Evolutionary conservation across 257 asterid genomes (phyloP), one percentile per base, ranked within the genome.

Genomic region (Gentiana dahurica): DNA sequence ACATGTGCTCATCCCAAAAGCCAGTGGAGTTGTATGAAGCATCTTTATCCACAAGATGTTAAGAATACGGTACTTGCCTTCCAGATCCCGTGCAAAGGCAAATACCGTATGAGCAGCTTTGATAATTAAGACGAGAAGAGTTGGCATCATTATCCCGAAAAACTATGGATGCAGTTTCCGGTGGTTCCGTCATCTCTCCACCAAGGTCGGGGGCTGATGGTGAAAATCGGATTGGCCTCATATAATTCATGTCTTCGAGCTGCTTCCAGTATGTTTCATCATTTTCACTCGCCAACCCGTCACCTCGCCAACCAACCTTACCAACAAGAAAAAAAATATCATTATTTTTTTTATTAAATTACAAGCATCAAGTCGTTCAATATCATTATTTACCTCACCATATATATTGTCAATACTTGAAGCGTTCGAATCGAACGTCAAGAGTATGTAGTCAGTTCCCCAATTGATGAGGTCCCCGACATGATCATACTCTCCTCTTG

Each of bases 401-500:
- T 80, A 82, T 38, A 90, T 62, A 58, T 79, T 80, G 75, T 87
- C 75, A 52, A 90, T 79, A 53, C 3, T 67, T 2, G 89, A 68
- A 6, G 98, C 84, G 5, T 94, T 59, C 0, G 87, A 78, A 70
- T 90, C 84, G 85, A 87, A 90, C 34, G 96, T 87, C 0, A 60
- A 80, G 60, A 90, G 95, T 44, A 84, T 57, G 61, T 90, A 90
- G 71, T 90, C 96, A 13, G 76, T 86, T 34, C 97, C 97, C 98
- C 98, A 86, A 68, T 81, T 81, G 77, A 87, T 87, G 7, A 90
- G 85, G 8, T 79, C 87, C 48, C 70, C 53, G 49, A 24, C 24
- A 24, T 24, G 24, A 24, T 24, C 24, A 24, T 24, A 24, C 24
- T 24, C 24, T 24, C 1, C 24, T 24, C 24, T 24, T 24, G 24